These are phyloP conservation scores for Paramecium octaurelia DNA, from an alignment of 73 alveolate genomes.

Conservation along the genomic window DNA sequence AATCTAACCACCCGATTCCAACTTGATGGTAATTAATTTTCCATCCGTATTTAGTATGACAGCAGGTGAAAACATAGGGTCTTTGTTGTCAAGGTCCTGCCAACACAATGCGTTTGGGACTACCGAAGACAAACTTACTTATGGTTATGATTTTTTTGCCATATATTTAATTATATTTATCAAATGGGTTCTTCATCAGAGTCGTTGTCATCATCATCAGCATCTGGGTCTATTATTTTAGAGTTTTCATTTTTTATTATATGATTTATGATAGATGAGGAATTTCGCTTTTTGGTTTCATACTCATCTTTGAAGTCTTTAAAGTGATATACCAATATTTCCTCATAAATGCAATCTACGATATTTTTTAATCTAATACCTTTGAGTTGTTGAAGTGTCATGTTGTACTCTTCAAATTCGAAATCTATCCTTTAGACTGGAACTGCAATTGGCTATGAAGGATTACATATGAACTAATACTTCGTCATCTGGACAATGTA, in stretches of 20 bases:
- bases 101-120: not conserved
- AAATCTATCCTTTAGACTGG: constrained; percentile 67
- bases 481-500: constrained; percentile 80
- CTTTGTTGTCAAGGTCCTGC: not conserved
- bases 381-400: constrained; percentile 64
- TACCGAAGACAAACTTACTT: not conserved
- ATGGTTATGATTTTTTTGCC: constrained; percentile 8
- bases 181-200: constrained; percentile 43
- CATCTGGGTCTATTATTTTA: constrained; percentile 36
- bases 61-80: constrained; percentile 41
- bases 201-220: constrained; percentile 19
- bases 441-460: constrained; percentile 52
- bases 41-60: not conserved
- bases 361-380: not conserved
- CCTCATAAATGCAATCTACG: constrained; percentile 69
- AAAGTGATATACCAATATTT: constrained; percentile 68
- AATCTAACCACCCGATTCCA: not conserved
- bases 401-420: constrained; percentile 69
- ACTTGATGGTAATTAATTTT: not conserved
- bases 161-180: not conserved
- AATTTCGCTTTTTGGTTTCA: constrained; percentile 61
- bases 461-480: not conserved
- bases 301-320: constrained; percentile 62
- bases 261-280: constrained; percentile 52
- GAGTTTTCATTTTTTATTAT: constrained; percentile 49